phyloP scores from a whole-genome alignment of 768 basidiomycete genomes.

The Pulveroboletus ravenelii region DNA sequence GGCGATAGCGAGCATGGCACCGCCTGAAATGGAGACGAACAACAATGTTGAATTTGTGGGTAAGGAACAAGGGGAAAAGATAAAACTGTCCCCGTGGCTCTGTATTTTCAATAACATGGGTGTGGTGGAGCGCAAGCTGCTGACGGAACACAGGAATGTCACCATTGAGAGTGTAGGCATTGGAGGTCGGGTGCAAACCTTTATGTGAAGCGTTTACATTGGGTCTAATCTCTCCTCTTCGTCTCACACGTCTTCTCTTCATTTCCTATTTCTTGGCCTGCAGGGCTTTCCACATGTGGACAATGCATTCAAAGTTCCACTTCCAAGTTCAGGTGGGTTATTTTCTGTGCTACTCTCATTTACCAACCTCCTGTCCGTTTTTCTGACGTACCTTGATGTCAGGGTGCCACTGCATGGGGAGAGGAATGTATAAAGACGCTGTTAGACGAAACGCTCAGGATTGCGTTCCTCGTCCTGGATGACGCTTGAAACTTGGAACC shows the following conservation, averaged over 20 bases:
- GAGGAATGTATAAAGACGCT: constrained; percentile 12
- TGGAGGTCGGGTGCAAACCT: constrained; percentile 7
- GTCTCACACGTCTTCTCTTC: too few species aligned
- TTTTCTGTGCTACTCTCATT: too few species aligned
- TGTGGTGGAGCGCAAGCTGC: constrained; percentile 9
- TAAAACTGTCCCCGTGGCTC: background rate
- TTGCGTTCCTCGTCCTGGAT: constrained; percentile 11
- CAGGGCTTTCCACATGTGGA: constrained; percentile 17
- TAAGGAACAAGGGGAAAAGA: background rate
- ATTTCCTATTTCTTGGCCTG: too few species aligned
- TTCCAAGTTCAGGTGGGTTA: constrained; percentile 12
- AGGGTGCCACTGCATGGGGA: constrained; percentile 21
- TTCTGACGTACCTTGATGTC: background rate
- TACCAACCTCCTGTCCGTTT: background rate
- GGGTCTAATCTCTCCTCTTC: background rate
- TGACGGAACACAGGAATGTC: constrained; percentile 2
- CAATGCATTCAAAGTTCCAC: constrained; percentile 13
- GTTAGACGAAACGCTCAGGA: constrained; percentile 15
- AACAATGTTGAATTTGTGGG: background rate
- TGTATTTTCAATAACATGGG: constrained; percentile 15
- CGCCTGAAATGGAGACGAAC: background rate
- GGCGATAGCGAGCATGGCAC: background rate
- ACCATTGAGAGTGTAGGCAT: constrained; percentile 1
- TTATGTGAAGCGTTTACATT: constrained; percentile 3
- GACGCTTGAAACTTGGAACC: background rate